A percentile compares a stretch with the other conserved stretches of the same genome.
Conservation (phyloP, 2,329 filamentous ascomycete species). For the Neodidymelliopsis sp. region DNA sequence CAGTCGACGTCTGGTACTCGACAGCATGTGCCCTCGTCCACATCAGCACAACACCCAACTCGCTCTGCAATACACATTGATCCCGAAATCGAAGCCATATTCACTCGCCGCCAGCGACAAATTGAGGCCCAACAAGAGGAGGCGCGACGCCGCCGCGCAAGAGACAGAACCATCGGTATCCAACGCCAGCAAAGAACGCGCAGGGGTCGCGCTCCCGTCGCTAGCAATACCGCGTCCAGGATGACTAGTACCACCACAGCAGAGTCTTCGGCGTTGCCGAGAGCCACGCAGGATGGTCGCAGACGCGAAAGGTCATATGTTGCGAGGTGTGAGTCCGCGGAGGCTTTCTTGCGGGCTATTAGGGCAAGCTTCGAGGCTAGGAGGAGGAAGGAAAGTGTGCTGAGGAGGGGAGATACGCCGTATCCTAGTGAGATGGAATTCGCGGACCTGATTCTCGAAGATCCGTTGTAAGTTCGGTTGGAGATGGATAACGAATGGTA, state of each 20-base stretch:
- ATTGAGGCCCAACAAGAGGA: too few relatives aligned
- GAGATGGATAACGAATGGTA: background rate
- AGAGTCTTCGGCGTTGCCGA: background rate
- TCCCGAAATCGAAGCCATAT: too few relatives aligned
- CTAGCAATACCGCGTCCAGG: background rate
- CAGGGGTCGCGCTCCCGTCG: background rate
- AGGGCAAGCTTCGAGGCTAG: background rate
- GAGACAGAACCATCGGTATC: background rate
- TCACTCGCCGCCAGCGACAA: too few relatives aligned
- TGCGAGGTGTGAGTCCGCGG: background rate
- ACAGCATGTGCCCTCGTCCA: too few relatives aligned
- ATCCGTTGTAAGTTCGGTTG: background rate
- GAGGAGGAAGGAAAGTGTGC: background rate
- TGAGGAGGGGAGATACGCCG: background rate
- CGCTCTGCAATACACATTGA: too few relatives aligned
- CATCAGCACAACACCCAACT: too few relatives aligned
- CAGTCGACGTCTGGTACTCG: too few relatives aligned
- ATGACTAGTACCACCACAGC: background rate
- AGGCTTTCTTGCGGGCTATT: background rate
- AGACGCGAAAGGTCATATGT: background rate
- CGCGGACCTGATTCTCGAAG: background rate
- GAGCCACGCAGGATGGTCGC: background rate
- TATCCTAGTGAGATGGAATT: background rate
- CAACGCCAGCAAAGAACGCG: constrained; percentile 3
- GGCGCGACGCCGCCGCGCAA: too few relatives aligned